Evolutionary conservation across 208 protist genomes (phyloP).

Genomic region (Sergeia podlipaevii): DNA sequence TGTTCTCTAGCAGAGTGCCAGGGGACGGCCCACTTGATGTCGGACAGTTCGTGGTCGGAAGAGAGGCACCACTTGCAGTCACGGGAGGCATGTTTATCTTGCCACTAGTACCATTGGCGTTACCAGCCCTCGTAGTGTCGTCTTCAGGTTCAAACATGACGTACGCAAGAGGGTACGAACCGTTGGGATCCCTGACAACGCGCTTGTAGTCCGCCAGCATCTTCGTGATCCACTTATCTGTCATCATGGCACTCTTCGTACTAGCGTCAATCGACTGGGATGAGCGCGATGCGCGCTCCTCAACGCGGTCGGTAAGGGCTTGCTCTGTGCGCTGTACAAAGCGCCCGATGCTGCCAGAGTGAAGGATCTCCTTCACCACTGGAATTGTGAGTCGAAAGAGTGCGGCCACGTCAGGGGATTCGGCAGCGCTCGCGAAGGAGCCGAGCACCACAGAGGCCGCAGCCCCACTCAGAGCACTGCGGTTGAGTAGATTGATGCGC

Average conservation of each 20-base stretch:
- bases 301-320: slow-evolving; percentile 16
- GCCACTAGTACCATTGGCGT: no score
- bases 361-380: slow-evolving; percentile 16
- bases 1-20: no score
- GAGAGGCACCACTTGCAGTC: no score
- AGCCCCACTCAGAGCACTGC: slow-evolving; percentile 5
- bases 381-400: neutral
- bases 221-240: no score
- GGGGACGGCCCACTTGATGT: no score
- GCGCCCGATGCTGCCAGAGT: slow-evolving; percentile 18
- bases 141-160: no score
- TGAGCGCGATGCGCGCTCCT: slow-evolving; percentile 9
- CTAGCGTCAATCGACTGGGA: neutral
- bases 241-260: slow-evolving; percentile 22
- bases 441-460: slow-evolving; percentile 23
- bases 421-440: slow-evolving; percentile 14
- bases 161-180: no score
- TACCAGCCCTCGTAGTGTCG: no score
- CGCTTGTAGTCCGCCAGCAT: no score
- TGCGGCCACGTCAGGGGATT: slow-evolving; percentile 6
- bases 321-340: slow-evolving; percentile 19
- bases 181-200: no score
- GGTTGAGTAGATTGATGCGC: slow-evolving; percentile 13
- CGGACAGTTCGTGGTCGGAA: no score
- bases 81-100: no score